Percentiles rank a stretch among this genome's conserved stretches.
These are phyloP conservation scores for Mycosarcoma mackinlayi DNA, from an alignment of 1,284 basidiomycete species.

Conservation along the genomic window DNA sequence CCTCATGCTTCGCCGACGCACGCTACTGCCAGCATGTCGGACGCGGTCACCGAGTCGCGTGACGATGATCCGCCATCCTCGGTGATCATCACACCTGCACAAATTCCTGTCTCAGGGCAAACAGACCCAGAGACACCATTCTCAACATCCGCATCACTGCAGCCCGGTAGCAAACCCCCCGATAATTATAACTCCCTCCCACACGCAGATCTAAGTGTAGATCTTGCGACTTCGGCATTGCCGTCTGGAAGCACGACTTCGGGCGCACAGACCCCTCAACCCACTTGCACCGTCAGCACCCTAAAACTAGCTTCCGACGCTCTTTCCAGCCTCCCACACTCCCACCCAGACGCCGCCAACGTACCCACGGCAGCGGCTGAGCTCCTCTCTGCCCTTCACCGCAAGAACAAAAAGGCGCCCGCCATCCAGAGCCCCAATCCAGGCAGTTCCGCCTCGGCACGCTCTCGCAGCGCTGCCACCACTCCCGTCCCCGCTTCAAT, in stretches of 20 bases:
- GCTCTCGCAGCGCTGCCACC: slow-evolving; percentile 35
- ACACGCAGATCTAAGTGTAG: slow-evolving; percentile 4
- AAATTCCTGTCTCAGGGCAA: not conserved
- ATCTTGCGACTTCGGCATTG: slow-evolving; percentile 5
- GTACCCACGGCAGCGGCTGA: slow-evolving; percentile 26
- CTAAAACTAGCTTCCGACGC: slow-evolving; percentile 35
- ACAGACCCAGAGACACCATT: not conserved
- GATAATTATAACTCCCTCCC: slow-evolving; percentile 1
- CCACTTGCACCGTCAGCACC: slow-evolving; percentile 29
- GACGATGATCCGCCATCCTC: slow-evolving; percentile 21
- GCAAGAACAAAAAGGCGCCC: slow-evolving; percentile 30
- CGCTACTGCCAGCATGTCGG: slow-evolving; percentile 21
- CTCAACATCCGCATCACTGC: not conserved
- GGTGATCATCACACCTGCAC: not conserved
- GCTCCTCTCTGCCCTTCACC: slow-evolving; percentile 24
- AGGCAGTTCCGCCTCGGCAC: slow-evolving; percentile 8
- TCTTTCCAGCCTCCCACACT: slow-evolving; percentile 23
- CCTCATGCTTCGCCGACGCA: slow-evolving; percentile 14
- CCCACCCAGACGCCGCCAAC: not conserved
- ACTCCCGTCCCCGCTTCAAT: slow-evolving; percentile 33
- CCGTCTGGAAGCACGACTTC: slow-evolving; percentile 19
- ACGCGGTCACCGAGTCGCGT: slow-evolving; percentile 29
- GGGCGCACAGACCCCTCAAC: slow-evolving; percentile 20
- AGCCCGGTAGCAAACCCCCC: not conserved
- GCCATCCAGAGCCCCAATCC: slow-evolving; percentile 41